These are phyloP conservation scores for Thuidium tamariscinum DNA, from an alignment of 225 moss, liverwort and hornwort genomes.

Conservation along the genomic window DNA sequence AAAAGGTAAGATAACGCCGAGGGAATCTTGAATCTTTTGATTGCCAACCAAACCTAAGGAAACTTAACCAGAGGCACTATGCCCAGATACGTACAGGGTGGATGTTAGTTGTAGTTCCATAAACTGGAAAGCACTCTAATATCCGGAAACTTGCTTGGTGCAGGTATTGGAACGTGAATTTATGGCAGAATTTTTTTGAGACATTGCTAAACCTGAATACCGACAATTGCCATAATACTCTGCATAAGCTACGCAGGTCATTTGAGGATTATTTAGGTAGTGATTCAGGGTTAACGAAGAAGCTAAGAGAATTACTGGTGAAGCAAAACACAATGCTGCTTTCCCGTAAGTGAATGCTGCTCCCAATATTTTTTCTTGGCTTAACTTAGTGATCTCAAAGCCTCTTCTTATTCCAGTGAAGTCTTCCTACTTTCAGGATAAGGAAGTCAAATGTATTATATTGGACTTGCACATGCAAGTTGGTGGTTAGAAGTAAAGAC, in stretches of 20 bases:
- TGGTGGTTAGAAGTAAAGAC: neutral
- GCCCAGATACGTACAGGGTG: neutral
- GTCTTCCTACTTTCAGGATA: neutral
- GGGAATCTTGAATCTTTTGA: neutral
- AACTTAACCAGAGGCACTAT: too few species aligned
- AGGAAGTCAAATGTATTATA: slow-evolving; percentile 18
- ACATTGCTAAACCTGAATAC: slow-evolving; percentile 55
- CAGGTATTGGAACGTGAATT: slow-evolving; percentile 81
- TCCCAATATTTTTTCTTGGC: neutral
- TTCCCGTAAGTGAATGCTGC: slow-evolving; percentile 29
- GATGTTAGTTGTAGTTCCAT: neutral
- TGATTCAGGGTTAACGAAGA: slow-evolving; percentile 42
- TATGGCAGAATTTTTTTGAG: slow-evolving; percentile 85
- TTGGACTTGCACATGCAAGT: neutral
- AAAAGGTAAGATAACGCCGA: slow-evolving; percentile 38
- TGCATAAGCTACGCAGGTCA: slow-evolving; percentile 36
- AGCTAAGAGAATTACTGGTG: slow-evolving; percentile 41
- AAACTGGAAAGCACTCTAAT: neutral
- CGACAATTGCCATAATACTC: slow-evolving; percentile 1
- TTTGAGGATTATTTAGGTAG: slow-evolving; percentile 66
- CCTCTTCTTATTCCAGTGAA: neutral
- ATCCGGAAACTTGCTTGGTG: neutral
- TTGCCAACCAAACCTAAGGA: neutral
- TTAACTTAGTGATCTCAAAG: neutral
- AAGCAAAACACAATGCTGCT: slow-evolving; percentile 84